Evolutionary conservation across 1,284 basidiomycete genomes (phyloP).

Genomic region (Takashimella koratensis): DNA sequence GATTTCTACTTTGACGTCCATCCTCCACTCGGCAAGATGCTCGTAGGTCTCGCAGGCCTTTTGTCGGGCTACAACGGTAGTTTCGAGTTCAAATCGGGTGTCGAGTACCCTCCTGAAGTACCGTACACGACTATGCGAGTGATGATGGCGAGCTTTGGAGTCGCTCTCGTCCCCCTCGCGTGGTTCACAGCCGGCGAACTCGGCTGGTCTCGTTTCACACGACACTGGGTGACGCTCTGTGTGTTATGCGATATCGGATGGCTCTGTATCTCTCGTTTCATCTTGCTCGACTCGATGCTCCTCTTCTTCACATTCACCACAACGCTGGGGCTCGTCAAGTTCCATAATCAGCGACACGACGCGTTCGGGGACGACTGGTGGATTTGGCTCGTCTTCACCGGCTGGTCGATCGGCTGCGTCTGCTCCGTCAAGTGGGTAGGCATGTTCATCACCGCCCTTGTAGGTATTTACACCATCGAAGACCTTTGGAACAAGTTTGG

Average conservation of each 20-base stretch:
- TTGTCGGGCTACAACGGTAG: conserved; percentile 85
- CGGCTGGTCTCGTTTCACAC: conserved; percentile 82
- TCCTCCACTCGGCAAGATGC: conserved; percentile 97
- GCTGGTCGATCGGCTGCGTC: conserved; percentile 91
- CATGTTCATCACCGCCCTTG: conserved; percentile 88
- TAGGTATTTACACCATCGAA: conserved; percentile 93
- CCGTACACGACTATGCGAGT: conserved; percentile 94
- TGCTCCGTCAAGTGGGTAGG: conserved; percentile 97
- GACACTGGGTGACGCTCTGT: conserved; percentile 91
- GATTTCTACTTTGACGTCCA: conserved; percentile 66
- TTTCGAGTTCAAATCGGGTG: conserved; percentile 94
- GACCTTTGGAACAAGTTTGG: conserved; percentile 99
- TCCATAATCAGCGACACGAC: conserved; percentile 91
- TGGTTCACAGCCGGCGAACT: conserved; percentile 97
- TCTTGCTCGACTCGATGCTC: conserved; percentile 95
- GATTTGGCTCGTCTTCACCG: conserved; percentile 88
- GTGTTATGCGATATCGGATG: conserved; percentile 90
- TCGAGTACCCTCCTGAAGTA: conserved; percentile 74
- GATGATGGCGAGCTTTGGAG: conserved; percentile 88
- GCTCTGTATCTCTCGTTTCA: conserved; percentile 94
- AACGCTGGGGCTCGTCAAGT: conserved; percentile 90
- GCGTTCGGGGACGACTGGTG: conserved; percentile 95
- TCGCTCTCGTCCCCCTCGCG: conserved; percentile 89
- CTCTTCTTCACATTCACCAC: conserved; percentile 98
- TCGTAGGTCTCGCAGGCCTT: conserved; percentile 88